Base-by-base conservation (phyloP, 106 monocot genomes). In the Dactylorhiza incarnata region DNA sequence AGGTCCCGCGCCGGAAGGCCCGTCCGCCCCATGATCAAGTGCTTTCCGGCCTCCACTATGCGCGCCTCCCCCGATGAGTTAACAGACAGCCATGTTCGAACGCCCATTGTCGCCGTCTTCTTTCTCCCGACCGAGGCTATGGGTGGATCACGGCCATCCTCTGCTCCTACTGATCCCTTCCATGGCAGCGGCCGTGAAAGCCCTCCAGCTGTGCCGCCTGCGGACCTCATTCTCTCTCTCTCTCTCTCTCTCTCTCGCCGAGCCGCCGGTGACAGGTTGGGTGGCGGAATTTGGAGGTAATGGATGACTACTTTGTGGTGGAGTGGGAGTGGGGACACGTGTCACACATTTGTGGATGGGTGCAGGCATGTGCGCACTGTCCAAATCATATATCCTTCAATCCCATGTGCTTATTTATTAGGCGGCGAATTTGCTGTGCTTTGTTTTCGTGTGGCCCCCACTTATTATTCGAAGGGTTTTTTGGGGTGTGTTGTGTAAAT, bases 1-100 rank as follows among this genome's bases (percentile, higher is more conserved):
- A 93, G 87, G 72, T 93, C 90, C 1, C 93, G 82, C 3, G 84
- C 88, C 5, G 90, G 90, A 19, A 93, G 73, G 47, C 87, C 86
- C 62, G 88, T 84, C 19, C 86, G 87, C 17, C 54, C 55, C 90
- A 93, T 93, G 77, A 94, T 84, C 22, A 83, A 59, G 29, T 84
- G 86, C 70, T 87, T 90, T 3, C 86, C 90, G 7, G 84, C 79
- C 77, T 93, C 86, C 71, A 82, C 63, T 19, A 80, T 53, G 23
- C 71, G 55, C 4, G 82, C 71, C 6, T 74, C 26, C 9, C 87
- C 84, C 5, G 88, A 17, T 17, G 82, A 76, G 79, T 87, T 86
- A 54, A 88, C 77, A 67, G 83, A 71, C 78, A 85, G 45, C 88
- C 87, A 87, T 25, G 82, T 43, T 66, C 89, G 78, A 50, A 81